Evolutionary conservation across 176 grass and related monocot species (phyloP).

Genomic region (Oryza punctata): DNA sequence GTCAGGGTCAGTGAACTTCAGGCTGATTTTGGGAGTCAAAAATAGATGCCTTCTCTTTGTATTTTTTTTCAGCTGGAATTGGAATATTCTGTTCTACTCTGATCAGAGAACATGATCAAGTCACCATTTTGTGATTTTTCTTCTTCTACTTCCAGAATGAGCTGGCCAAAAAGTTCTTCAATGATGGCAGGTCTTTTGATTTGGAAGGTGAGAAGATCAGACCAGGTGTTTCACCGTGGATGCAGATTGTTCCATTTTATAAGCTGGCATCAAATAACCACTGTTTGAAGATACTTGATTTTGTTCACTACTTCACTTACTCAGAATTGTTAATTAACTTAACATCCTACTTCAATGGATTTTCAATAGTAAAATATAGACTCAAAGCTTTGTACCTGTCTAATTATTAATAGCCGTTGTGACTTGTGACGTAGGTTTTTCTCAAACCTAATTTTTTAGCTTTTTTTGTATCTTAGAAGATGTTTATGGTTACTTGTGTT

Average conservation of each 20-base stretch:
- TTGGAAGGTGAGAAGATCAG: slow-evolving; percentile 71
- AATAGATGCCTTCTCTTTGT: background rate
- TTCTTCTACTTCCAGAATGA: slow-evolving; percentile 53
- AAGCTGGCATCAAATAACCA: slow-evolving; percentile 10
- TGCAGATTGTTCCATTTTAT: background rate
- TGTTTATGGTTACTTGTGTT: background rate
- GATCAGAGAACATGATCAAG: background rate
- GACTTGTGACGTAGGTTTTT: background rate
- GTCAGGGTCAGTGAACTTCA: background rate
- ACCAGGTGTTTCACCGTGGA: background rate
- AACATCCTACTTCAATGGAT: background rate
- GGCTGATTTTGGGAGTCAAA: background rate
- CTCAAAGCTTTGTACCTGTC: background rate
- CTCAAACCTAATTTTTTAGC: background rate
- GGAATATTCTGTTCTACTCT: background rate
- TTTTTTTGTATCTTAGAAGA: slow-evolving; percentile 1
- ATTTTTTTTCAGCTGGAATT: background rate
- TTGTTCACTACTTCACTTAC: background rate
- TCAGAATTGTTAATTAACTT: background rate
- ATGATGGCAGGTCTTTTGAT: slow-evolving; percentile 89
- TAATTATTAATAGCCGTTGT: background rate
- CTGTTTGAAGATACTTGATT: slow-evolving; percentile 11
- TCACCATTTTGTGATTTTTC: slow-evolving; percentile 7
- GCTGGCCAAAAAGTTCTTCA: slow-evolving; percentile 89
- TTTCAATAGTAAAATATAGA: slow-evolving; percentile 16